These are phyloP conservation scores for Reticulascus tulasneorum DNA, from an alignment of 2,329 filamentous ascomycete genomes.

Conservation along the genomic window DNA sequence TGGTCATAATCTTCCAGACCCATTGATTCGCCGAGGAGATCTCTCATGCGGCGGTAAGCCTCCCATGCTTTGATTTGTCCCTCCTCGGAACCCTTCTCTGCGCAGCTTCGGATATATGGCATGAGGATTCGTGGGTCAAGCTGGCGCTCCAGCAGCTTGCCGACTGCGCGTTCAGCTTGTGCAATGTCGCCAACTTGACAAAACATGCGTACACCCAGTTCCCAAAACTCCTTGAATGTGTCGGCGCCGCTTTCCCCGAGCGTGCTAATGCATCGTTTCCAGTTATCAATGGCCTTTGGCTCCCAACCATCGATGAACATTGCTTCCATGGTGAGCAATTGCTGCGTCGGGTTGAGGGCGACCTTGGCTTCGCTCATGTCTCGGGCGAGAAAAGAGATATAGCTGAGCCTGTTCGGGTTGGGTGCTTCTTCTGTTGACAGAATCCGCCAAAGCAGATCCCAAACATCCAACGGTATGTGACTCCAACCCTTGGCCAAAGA, in stretches of 20 bases:
- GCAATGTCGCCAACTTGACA: constrained; percentile 54
- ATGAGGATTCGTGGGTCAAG: constrained; percentile 56
- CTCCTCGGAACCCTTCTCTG: constrained; percentile 43
- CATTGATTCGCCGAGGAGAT: constrained; percentile 56
- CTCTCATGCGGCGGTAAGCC: constrained; percentile 61
- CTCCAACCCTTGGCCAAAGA: constrained; percentile 42
- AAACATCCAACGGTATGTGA: constrained; percentile 55
- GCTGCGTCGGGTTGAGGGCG: constrained; percentile 51
- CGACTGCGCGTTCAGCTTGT: constrained; percentile 53
- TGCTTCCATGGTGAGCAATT: constrained; percentile 65
- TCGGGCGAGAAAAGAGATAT: constrained; percentile 57
- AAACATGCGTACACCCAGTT: constrained; percentile 63
- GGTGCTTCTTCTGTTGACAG: constrained; percentile 48
- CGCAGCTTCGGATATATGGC: constrained; percentile 66
- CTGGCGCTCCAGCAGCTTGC: constrained; percentile 46
- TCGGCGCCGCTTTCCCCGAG: constrained; percentile 44
- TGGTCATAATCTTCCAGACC: constrained; percentile 73
- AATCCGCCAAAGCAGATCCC: constrained; percentile 63
- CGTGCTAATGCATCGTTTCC: constrained; percentile 53
- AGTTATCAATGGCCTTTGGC: constrained; percentile 57
- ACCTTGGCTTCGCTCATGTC: constrained; percentile 62
- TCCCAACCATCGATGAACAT: constrained; percentile 60
- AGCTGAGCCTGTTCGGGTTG: constrained; percentile 54
- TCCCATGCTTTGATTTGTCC: constrained; percentile 58
- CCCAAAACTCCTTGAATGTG: constrained; percentile 53